Percentiles rank a stretch among this genome's conserved stretches.
phyloP scores from a whole-genome alignment of 805 yeast genomes.

The Kazachstania kunashirensis region DNA sequence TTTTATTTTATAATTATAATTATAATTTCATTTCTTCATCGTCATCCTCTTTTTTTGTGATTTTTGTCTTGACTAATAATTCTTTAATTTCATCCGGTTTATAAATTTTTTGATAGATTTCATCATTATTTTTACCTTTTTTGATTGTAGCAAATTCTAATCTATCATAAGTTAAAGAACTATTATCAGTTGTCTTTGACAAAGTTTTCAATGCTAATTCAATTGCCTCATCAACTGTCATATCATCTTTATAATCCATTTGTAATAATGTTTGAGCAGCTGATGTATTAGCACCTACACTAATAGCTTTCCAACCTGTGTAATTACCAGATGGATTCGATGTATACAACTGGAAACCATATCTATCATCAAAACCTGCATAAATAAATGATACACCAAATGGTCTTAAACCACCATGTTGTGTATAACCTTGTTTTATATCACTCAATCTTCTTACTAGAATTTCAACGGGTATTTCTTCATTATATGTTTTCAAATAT shows the following conservation, averaged over 20 bases:
- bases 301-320: conserved; percentile 97
- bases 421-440: conserved; percentile 95
- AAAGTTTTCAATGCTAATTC: conserved; percentile 84
- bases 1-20: no score
- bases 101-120: conserved; percentile 66
- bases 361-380: conserved; percentile 89
- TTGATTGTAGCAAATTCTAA: conserved; percentile 84
- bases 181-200: conserved; percentile 86
- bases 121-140: conserved; percentile 38
- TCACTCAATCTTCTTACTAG: conserved; percentile 85
- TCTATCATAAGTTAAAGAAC: conserved; percentile 78
- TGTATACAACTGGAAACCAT: conserved; percentile 85
- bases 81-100: conserved; percentile 65
- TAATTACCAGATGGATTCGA: conserved; percentile 97
- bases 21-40: conserved; percentile 11
- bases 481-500: conserved; percentile 77
- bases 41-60: conserved; percentile 38
- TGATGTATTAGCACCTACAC: conserved; percentile 91
- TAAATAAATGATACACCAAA: conserved; percentile 94
- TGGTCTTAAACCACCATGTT: conserved; percentile 97
- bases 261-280: conserved; percentile 93
- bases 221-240: conserved; percentile 64
- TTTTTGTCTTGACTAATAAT: conserved; percentile 63
- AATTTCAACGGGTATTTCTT: conserved; percentile 87
- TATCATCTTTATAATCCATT: conserved; percentile 85